These are phyloP conservation scores for Dipteronia sinensis DNA, from an alignment of 345 rosid genomes.

Conservation along the genomic window DNA sequence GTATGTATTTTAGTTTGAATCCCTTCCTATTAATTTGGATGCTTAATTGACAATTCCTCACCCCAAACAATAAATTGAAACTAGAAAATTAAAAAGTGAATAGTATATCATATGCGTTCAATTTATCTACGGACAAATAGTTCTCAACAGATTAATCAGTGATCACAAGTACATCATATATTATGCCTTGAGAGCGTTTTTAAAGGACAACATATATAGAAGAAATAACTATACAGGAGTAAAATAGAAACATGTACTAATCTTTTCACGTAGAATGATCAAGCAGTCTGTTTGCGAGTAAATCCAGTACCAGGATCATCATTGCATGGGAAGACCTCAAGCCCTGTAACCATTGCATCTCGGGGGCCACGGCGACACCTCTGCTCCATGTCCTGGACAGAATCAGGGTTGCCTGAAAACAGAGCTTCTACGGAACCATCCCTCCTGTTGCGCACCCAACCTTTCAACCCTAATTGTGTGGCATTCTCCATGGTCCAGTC, in stretches of 20 bases:
- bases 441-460: constrained; percentile 90
- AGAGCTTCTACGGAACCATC: constrained; percentile 92
- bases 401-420: constrained; percentile 63
- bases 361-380: constrained; percentile 89
- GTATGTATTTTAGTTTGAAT: background rate
- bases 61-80: background rate
- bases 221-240: constrained; percentile 2
- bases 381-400: constrained; percentile 79
- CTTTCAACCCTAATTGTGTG: constrained; percentile 66
- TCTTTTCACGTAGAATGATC: constrained; percentile 25
- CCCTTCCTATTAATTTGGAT: background rate
- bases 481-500: constrained; percentile 89
- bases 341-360: constrained; percentile 68
- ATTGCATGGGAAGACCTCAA: constrained; percentile 66
- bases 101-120: constrained; percentile 2
- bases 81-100: constrained; percentile 4
- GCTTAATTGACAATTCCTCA: background rate
- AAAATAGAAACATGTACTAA: constrained; percentile 12
- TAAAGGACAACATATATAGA: background rate
- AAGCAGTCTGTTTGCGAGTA: constrained; percentile 60
- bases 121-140: background rate
- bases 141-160: constrained; percentile 11
- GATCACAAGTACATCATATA: constrained; percentile 4
- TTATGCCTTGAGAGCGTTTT: background rate
- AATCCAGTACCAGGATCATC: constrained; percentile 76